Evolutionary conservation across 257 asterid species (phyloP).

Genomic region (Forsythia viridissima): DNA sequence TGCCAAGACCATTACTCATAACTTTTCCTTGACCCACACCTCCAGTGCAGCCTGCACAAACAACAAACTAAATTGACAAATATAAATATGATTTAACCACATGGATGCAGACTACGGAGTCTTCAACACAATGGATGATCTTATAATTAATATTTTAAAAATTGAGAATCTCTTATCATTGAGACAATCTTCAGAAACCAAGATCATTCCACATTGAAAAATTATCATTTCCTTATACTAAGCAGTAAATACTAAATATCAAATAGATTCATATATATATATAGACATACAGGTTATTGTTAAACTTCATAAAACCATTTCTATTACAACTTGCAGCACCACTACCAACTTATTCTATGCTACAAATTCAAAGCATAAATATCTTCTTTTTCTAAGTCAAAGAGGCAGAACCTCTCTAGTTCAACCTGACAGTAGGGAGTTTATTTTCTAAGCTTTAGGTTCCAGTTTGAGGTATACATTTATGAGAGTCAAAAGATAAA

Average conservation of each 20-base stretch:
- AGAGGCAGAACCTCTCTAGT: background rate
- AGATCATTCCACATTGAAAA: background rate
- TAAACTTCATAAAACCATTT: background rate
- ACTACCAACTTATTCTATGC: background rate
- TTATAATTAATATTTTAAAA: background rate
- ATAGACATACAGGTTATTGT: background rate
- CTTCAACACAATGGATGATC: background rate
- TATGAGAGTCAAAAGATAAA: background rate
- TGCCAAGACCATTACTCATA: constrained; percentile 64
- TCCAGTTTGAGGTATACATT: background rate
- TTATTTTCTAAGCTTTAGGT: background rate
- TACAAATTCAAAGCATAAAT: background rate
- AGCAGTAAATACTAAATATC: background rate
- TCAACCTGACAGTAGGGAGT: background rate
- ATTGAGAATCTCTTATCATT: background rate
- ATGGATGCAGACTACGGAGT: background rate
- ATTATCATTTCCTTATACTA: background rate
- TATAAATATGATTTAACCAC: background rate
- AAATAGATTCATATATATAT: background rate
- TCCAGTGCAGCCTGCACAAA: constrained; percentile 79
- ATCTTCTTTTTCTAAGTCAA: background rate
- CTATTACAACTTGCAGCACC: background rate
- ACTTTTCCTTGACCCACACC: constrained; percentile 84
- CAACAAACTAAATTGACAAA: constrained; percentile 19
- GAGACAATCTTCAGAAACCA: background rate